Percentiles rank a stretch among this genome's conserved stretches.
These are phyloP conservation scores for Tylopilus orsonianus DNA, from an alignment of 1,284 basidiomycete genomes.

Conservation along the genomic window DNA sequence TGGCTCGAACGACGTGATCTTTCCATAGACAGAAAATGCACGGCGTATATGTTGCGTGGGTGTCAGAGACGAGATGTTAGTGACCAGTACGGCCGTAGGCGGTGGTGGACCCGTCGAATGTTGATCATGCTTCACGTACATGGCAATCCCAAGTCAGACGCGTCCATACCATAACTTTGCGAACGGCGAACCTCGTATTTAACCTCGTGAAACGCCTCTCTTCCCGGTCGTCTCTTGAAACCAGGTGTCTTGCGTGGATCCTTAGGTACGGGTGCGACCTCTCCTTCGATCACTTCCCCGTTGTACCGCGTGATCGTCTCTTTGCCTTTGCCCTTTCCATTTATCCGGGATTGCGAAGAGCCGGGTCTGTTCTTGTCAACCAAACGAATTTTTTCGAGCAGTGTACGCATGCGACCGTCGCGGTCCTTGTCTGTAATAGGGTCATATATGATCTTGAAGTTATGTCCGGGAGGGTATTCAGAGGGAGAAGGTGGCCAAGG, in stretches of 20 bases:
- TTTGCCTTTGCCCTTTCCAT: constrained; percentile 62
- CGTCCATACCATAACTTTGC: background rate
- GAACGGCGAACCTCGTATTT: constrained; percentile 61
- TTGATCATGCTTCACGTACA: constrained; percentile 69
- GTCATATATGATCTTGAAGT: constrained; percentile 67
- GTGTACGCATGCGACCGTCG: constrained; percentile 44
- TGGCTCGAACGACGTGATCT: constrained; percentile 70
- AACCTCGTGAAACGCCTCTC: constrained; percentile 48
- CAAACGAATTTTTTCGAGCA: constrained; percentile 53
- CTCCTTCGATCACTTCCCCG: constrained; percentile 55
- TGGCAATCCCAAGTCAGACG: constrained; percentile 15
- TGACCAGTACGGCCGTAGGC: constrained; percentile 73
- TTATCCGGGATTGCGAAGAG: constrained; percentile 44
- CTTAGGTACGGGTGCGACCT: constrained; percentile 41
- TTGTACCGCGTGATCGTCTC: constrained; percentile 56
- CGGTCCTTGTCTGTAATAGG: constrained; percentile 49
- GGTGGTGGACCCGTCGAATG: constrained; percentile 78
- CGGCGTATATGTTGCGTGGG: constrained; percentile 65
- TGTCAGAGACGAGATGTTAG: constrained; percentile 72
- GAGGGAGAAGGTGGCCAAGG: constrained; percentile 46
- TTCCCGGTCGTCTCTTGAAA: constrained; percentile 40
- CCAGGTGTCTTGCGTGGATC: constrained; percentile 58
- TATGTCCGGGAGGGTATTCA: constrained; percentile 46
- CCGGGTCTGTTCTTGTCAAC: constrained; percentile 35
- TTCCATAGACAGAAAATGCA: constrained; percentile 70